Conservation (phyloP, 1,284 basidiomycete genomes). For the Ceratobasidium sp. region DNA sequence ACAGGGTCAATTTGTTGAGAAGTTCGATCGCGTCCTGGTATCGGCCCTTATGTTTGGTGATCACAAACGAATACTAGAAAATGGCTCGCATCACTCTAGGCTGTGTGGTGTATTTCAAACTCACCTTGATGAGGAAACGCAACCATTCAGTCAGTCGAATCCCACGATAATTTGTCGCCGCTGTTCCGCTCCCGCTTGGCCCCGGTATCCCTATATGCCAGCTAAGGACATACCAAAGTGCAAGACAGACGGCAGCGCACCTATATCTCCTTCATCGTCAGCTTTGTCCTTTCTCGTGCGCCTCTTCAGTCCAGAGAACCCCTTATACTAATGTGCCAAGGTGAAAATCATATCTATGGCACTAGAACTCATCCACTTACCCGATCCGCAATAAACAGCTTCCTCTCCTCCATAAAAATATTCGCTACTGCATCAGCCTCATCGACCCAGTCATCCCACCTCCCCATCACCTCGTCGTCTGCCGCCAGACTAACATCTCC, state of each 20-base stretch:
- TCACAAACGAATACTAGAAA: conserved; percentile 81
- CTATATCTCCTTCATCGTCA: conserved; percentile 48
- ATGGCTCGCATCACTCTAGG: neutral
- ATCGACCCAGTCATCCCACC: conserved; percentile 69
- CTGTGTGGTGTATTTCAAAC: conserved; percentile 44
- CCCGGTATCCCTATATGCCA: neutral
- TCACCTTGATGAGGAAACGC: conserved; percentile 82
- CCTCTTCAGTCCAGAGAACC: conserved; percentile 59
- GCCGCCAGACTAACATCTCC: conserved; percentile 49
- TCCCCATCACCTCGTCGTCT: conserved; percentile 53
- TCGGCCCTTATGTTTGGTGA: conserved; percentile 69
- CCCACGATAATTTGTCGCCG: conserved; percentile 76
- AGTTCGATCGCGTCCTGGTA: conserved; percentile 81
- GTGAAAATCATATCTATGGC: neutral
- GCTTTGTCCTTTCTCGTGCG: conserved; percentile 65
- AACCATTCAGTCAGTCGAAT: conserved; percentile 90
- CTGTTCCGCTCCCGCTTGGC: conserved; percentile 52
- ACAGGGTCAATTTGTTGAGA: conserved; percentile 79
- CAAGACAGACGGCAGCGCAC: neutral
- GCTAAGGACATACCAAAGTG: neutral
- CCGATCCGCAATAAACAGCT: conserved; percentile 80
- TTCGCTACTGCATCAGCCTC: conserved; percentile 85
- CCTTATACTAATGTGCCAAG: conserved; percentile 18
- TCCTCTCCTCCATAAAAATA: conserved; percentile 83
- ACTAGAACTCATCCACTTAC: conserved; percentile 59